Percentiles rank a stretch among this genome's conserved stretches.
Conservation (phyloP, 306 rosid genomes). For the Vigna reflexopilosa region DNA sequence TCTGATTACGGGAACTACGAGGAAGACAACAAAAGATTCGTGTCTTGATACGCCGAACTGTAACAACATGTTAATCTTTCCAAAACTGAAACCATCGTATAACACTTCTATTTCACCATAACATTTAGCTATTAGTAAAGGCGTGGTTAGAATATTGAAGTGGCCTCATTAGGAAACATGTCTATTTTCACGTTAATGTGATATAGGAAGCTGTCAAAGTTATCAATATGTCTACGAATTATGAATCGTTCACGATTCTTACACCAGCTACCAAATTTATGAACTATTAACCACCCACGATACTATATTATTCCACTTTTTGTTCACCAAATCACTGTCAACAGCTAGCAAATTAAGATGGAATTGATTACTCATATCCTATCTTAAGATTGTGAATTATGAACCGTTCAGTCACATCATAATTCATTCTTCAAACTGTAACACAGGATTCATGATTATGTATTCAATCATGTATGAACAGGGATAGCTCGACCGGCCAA, state of each 20-base stretch:
- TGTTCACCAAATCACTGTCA: not conserved
- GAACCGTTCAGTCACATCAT: not conserved
- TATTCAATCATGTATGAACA: too few relatives aligned
- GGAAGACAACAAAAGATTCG: slow-evolving; percentile 48
- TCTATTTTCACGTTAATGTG: not conserved
- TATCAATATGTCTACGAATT: slow-evolving; percentile 19
- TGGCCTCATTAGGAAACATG: not conserved
- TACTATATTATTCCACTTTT: not conserved
- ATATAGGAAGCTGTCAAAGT: not conserved
- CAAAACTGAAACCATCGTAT: not conserved
- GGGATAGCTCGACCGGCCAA: too few relatives aligned
- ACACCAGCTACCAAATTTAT: slow-evolving; percentile 6
- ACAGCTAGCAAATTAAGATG: not conserved
- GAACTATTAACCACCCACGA: slow-evolving; percentile 9
- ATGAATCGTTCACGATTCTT: not conserved
- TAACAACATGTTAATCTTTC: not conserved
- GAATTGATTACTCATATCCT: not conserved
- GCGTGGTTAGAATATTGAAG: not conserved
- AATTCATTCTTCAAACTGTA: not conserved
- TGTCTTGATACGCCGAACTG: slow-evolving; percentile 44
- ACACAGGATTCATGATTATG: not conserved
- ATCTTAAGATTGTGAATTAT: not conserved
- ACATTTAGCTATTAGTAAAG: not conserved
- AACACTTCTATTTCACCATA: not conserved
- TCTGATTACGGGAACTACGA: slow-evolving; percentile 38